Evolutionary conservation across 257 asterid genomes (phyloP), one percentile per base, ranked within the genome.

Genomic region (Cordia subcordata): DNA sequence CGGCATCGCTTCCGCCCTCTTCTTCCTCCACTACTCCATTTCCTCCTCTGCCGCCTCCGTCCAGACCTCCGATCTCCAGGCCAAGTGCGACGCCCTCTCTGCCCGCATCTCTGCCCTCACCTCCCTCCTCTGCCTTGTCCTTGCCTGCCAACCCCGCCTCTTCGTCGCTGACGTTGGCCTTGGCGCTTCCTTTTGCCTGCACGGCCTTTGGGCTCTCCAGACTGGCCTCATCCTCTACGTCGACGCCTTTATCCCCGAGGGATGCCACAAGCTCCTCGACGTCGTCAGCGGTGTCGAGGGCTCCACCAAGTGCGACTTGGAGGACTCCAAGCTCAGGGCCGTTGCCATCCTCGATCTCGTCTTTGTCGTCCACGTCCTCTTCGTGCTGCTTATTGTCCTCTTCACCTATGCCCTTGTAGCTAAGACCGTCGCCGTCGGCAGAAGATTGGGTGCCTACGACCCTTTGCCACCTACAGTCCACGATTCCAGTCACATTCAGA

Each of bases 211-310:
- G 96, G 87, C 84, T 18, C 75, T 91, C 37, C 98, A 91, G 76
- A 84, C 95, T 0, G 96, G 98, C 20, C 86, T 88, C 17, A 78
- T 95, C 9, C 85, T 88, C 35, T 85, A 88, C 21, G 94, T 91
- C 0, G 96, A 91, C n/a, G 94, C 94, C 5, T 91, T 91, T 68
- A 82, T 91, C 33, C 98, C 98, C 0, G 93, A 85, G 64, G 98
- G 98, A 23, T 91, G 98, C 76, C 98, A 91, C 79, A 85, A 85
- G 86, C 76, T 91, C 55, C 79, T 91, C 0, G 98, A 88, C 52
- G 98, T 88, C 13, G 85, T 85, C 42, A 85, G 84, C 58, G 96
- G 98, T 11, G 90, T 91, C 13, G 96, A 91, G 68, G 96, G 98
- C n/a, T 85, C 95, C 16, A 91, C 98, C 22, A 91, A 85, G 73